These are phyloP conservation scores for Comarum palustre DNA, from an alignment of 306 rosid species.

Conservation along the genomic window DNA sequence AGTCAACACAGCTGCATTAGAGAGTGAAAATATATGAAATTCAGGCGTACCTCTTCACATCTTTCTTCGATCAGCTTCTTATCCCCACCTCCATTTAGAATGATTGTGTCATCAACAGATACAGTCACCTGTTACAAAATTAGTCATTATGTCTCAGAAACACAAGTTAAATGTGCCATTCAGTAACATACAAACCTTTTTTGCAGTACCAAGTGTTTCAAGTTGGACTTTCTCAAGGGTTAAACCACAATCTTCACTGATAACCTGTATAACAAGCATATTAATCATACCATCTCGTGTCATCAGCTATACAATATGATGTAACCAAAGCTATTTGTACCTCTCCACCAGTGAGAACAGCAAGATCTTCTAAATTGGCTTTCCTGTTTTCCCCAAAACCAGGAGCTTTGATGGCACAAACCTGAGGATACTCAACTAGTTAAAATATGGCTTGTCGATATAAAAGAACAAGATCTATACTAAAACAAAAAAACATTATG, in stretches of 20 bases:
- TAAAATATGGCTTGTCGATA: slow-evolving; percentile 20
- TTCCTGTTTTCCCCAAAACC: slow-evolving; percentile 92
- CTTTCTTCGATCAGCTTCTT: slow-evolving; percentile 90
- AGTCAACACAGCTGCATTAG: background rate
- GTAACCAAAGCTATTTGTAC: slow-evolving; percentile 37
- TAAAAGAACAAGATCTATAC: background rate
- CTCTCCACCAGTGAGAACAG: slow-evolving; percentile 90
- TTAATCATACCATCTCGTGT: slow-evolving; percentile 3
- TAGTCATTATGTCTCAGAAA: slow-evolving; percentile 20
- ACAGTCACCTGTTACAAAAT: slow-evolving; percentile 59
- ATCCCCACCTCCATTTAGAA: slow-evolving; percentile 94
- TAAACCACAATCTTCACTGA: slow-evolving; percentile 72
- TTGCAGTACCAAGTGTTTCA: slow-evolving; percentile 85
- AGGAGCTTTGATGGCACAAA: slow-evolving; percentile 97
- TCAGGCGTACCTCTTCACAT: slow-evolving; percentile 63
- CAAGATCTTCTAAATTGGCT: slow-evolving; percentile 83
- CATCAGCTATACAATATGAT: background rate
- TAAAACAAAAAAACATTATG: background rate
- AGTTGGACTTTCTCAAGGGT: slow-evolving; percentile 73
- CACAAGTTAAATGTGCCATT: slow-evolving; percentile 1
- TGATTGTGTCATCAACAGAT: slow-evolving; percentile 74
- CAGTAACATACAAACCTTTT: slow-evolving; percentile 52
- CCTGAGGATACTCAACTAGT: slow-evolving; percentile 39
- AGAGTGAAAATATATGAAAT: background rate
- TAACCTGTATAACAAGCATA: slow-evolving; percentile 45